Percentiles rank a stretch among this genome's conserved stretches.
Conservation (phyloP, 805 yeast species). For the Zygosaccharomyces kombuchaensis region DNA sequence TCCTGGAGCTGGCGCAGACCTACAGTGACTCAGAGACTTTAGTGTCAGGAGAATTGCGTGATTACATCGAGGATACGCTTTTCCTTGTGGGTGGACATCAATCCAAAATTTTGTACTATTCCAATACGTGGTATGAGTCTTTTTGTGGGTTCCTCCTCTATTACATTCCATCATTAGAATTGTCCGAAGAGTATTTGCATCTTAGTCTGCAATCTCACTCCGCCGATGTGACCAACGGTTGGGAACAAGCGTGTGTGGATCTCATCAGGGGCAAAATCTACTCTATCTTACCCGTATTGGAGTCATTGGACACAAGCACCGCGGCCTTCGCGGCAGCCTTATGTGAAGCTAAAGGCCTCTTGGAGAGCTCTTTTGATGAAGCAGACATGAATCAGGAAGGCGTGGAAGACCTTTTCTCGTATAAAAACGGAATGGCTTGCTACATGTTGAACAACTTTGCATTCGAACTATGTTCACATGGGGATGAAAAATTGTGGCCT, state of each 20-base stretch:
- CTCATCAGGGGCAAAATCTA: slow-evolving; percentile 53
- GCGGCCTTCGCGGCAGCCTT: slow-evolving; percentile 59
- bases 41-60: slow-evolving; percentile 27
- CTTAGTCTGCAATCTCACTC: slow-evolving; percentile 35
- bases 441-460: slow-evolving; percentile 33
- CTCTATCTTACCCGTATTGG: slow-evolving; percentile 54
- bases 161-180: slow-evolving; percentile 50
- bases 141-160: slow-evolving; percentile 52
- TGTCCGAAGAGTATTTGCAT: slow-evolving; percentile 41
- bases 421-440: slow-evolving; percentile 43
- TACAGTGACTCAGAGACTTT: slow-evolving; percentile 25
- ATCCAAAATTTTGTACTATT: slow-evolving; percentile 45
- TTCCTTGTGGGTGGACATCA: slow-evolving; percentile 38
- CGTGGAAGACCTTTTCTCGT: slow-evolving; percentile 31
- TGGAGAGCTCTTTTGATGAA: slow-evolving; percentile 39
- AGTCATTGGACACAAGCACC: slow-evolving; percentile 56
- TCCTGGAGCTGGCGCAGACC: slow-evolving; percentile 25
- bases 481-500: slow-evolving; percentile 50
- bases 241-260: slow-evolving; percentile 56
- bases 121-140: slow-evolving; percentile 67
- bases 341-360: slow-evolving; percentile 59
- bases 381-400: slow-evolving; percentile 16
- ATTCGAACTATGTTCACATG: slow-evolving; percentile 28
- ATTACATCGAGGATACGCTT: slow-evolving; percentile 32
- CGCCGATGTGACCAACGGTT: slow-evolving; percentile 39